phyloP scores from a whole-genome alignment of 805 yeast genomes.

The Teunomyces stri region DNA sequence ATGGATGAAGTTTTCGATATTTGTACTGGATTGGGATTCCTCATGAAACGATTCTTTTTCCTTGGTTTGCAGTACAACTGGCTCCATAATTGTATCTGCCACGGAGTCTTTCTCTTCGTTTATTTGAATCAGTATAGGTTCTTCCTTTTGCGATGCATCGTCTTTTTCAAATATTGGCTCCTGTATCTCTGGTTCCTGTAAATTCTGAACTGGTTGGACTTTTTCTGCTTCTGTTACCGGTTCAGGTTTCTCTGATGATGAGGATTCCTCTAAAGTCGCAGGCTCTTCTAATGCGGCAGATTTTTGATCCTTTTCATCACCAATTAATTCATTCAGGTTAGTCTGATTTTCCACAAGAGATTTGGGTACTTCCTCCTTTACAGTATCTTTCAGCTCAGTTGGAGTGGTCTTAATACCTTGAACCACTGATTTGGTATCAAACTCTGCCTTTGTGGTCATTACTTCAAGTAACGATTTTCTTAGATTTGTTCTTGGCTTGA shows the following conservation, averaged over 20 bases:
- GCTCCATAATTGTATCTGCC: neutral
- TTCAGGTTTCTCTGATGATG: no score
- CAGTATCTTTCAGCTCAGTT: neutral
- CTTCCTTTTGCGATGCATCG: no score
- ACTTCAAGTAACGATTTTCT: neutral
- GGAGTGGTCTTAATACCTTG: neutral
- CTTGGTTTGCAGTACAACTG: neutral
- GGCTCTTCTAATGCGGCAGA: no score
- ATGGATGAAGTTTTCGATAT: conserved; percentile 7
- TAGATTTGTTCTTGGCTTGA: neutral
- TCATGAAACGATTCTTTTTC: neutral
- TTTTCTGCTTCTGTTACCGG: no score
- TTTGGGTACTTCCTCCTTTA: neutral
- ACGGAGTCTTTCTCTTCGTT: neutral
- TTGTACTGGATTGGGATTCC: neutral
- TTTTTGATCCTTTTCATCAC: no score
- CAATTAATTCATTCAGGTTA: no score
- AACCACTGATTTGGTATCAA: neutral
- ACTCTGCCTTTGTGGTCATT: neutral
- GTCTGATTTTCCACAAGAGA: no score
- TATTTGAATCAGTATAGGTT: neutral
- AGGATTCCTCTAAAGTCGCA: no score
- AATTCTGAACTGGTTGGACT: no score
- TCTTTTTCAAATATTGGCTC: no score
- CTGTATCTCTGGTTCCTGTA: no score